phyloP scores from a whole-genome alignment of 2,329 filamentous ascomycete genomes.

The Calonectria fujianensis region DNA sequence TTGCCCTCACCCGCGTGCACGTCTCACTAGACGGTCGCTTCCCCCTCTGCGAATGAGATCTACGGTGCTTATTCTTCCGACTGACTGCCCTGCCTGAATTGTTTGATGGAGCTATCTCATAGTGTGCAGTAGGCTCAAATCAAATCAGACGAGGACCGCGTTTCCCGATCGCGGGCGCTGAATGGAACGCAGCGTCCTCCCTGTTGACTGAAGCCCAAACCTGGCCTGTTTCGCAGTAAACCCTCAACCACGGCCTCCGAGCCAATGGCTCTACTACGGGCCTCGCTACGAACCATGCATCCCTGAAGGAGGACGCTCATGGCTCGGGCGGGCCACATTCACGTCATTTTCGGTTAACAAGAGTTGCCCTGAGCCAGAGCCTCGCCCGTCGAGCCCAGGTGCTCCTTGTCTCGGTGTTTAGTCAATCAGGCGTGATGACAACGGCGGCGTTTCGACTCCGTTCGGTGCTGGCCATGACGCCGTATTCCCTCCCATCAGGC shows the following conservation, averaged over 20 bases:
- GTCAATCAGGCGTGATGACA: not conserved
- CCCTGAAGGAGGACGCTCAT: conserved; percentile 30
- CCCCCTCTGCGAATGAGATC: conserved; percentile 49
- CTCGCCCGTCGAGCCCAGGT: not conserved
- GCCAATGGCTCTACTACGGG: conserved; percentile 38
- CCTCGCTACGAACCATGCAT: conserved; percentile 36
- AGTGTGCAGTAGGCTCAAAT: conserved; percentile 17
- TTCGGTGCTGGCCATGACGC: conserved; percentile 11
- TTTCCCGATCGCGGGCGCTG: conserved; percentile 12
- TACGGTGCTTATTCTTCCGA: conserved; percentile 44
- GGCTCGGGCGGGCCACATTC: conserved; percentile 18
- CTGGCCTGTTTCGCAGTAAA: conserved; percentile 33
- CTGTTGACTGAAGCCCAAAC: conserved; percentile 23
- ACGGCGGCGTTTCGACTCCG: conserved; percentile 37
- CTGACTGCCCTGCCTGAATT: conserved; percentile 25
- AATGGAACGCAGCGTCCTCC: conserved; percentile 13
- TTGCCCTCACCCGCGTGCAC: conserved; percentile 54
- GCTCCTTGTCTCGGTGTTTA: conserved; percentile 35
- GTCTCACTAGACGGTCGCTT: conserved; percentile 51
- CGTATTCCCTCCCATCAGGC: conserved; percentile 30
- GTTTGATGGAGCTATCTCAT: conserved; percentile 20
- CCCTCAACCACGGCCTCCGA: conserved; percentile 18
- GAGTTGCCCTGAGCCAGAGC: conserved; percentile 17
- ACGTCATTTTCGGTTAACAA: conserved; percentile 23
- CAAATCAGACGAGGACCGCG: conserved; percentile 2